Percentiles rank a stretch among this genome's conserved stretches.
phyloP scores from a whole-genome alignment of 371 early-diverging fungal genomes.

The Blakeslea trispora region DNA sequence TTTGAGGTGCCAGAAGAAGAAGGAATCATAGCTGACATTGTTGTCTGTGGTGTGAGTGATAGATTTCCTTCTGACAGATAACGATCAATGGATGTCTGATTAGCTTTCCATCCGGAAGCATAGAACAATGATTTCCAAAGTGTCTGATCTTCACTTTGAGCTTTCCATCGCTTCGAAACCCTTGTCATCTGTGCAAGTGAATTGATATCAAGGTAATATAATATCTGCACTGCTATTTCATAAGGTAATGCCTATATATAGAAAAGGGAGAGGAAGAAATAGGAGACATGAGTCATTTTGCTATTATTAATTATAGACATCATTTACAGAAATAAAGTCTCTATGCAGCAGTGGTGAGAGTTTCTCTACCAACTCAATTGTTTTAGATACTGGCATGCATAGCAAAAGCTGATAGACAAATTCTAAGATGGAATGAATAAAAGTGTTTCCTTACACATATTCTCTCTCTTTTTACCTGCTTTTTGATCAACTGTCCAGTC shows the following conservation, averaged over 20 bases:
- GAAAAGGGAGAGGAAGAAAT: not conserved
- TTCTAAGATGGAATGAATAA: constrained; percentile 37
- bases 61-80: constrained; percentile 33
- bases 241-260: constrained; percentile 52
- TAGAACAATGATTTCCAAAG: constrained; percentile 68
- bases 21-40: constrained; percentile 3
- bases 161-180: constrained; percentile 69
- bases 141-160: constrained; percentile 57
- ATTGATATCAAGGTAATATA: constrained; percentile 52
- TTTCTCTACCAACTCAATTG: constrained; percentile 56
- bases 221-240: constrained; percentile 66
- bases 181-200: constrained; percentile 48
- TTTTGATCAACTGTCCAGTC: constrained; percentile 65
- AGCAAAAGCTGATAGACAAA: constrained; percentile 68
- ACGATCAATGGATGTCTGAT: constrained; percentile 45
- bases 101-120: constrained; percentile 52
- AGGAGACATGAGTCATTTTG: not conserved
- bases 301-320: not conserved
- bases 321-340: constrained; percentile 58
- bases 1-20: not conserved
- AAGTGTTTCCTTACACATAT: not conserved
- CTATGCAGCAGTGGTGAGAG: constrained; percentile 64
- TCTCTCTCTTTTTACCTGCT: constrained; percentile 48
- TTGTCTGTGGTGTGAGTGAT: constrained; percentile 6
- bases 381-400: constrained; percentile 58